Evolutionary conservation across 108 stramenopile species (phyloP), one percentile per base, ranked within the genome.

Genomic region (Nitzschia sp.): DNA sequence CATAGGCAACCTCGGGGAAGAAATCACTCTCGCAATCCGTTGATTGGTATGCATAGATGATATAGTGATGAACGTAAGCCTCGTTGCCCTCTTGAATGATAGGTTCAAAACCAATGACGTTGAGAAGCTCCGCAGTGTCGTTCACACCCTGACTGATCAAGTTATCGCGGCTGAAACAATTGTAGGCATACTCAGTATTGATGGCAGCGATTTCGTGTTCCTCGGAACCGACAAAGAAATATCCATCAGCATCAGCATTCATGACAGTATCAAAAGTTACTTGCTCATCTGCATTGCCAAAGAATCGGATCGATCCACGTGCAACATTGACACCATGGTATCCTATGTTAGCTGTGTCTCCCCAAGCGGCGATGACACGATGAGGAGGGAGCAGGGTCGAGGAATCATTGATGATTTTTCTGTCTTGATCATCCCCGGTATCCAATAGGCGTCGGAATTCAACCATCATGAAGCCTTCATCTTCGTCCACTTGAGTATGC

Each of bases 301-400:
- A 81, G 29, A 78, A 58, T 38, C 79, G 79, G 21, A 83, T 54
- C 8, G 77, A 20, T 10, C 51, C 39, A 25, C 69, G 42, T 0
- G 67, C 77, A 22, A 48, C 44, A 42, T 67, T 59, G 10, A 48
- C 55, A 0, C 82, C 82, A 69, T 86, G 85, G 61, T 76, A 86
- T 14, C 63, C 59, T 7, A 76, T 41, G 0, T 7, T 56, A 0
- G 62, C 22, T 5, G 51, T 53, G 17, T 86, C 82, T 7, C 85
- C 84, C 85, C 85, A 86, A 10, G 85, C 85, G 6, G 79, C 79
- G 65, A 86, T 83, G 38, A 86, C 40, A 10, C 77, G 72, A 25
- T 53, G 39, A 2, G 76, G 68, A 8, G 58, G 20, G 69, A 63
- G 43, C 38, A 53, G 50, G 0, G 58, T 17, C 5, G 53, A 40